These are phyloP conservation scores for Zygoascus tannicola DNA, from an alignment of 805 yeast species.

Conservation along the genomic window DNA sequence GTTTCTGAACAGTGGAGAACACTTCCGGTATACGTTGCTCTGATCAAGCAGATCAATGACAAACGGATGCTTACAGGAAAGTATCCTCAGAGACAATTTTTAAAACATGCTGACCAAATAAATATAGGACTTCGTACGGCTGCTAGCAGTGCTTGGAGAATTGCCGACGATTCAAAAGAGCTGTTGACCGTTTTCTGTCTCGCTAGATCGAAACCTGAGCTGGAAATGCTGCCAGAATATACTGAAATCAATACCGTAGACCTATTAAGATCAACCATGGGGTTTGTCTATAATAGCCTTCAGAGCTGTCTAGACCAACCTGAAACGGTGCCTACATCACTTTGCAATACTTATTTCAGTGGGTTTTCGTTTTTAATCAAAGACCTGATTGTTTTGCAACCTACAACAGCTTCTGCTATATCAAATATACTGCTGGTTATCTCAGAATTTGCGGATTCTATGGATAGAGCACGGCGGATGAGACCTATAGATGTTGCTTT, in stretches of 20 bases:
- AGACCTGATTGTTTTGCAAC: slow-evolving; percentile 1
- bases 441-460: slow-evolving; percentile 3
- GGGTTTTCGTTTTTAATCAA: slow-evolving; percentile 13
- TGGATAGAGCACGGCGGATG: neutral
- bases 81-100: neutral
- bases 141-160: neutral
- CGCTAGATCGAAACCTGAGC: neutral
- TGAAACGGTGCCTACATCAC: neutral
- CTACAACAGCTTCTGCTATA: neutral
- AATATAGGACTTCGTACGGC: neutral
- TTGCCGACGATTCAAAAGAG: neutral
- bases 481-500: neutral
- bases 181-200: slow-evolving; percentile 1
- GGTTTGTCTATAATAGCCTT: neutral
- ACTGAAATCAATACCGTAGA: neutral
- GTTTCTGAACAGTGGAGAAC: slow-evolving; percentile 15
- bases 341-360: slow-evolving; percentile 7
- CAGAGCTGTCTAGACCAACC: neutral
- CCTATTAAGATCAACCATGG: neutral
- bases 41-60: neutral
- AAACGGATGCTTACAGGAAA: neutral
- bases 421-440: slow-evolving; percentile 2
- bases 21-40: slow-evolving; percentile 9
- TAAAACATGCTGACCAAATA: neutral
- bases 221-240: neutral